Percentiles rank a stretch among this genome's conserved stretches.
phyloP scores from a whole-genome alignment of 208 protist species.

The Leishmania arabica region DNA sequence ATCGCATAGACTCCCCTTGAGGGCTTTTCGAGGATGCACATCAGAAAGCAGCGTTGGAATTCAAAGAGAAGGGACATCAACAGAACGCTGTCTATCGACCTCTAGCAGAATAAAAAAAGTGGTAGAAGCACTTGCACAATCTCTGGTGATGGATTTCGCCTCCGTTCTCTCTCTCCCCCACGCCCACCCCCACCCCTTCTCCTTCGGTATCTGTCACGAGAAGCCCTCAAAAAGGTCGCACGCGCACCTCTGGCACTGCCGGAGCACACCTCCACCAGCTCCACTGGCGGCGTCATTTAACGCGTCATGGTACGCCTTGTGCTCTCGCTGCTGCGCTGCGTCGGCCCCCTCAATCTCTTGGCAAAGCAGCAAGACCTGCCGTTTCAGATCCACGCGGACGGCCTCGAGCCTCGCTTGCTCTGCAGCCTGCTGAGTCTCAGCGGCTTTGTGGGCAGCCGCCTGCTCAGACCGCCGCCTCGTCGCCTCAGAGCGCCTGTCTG shows the following conservation, averaged over 20 bases:
- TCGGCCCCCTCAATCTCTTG: slow-evolving; percentile 46
- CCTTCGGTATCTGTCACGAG: neutral
- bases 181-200: neutral
- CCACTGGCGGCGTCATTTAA: slow-evolving; percentile 30
- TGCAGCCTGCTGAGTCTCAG: neutral
- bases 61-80: neutral
- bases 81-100: neutral
- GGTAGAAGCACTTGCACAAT: neutral
- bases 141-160: too few relatives aligned
- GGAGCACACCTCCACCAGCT: neutral
- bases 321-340: slow-evolving; percentile 40
- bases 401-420: slow-evolving; percentile 7
- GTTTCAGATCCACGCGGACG: slow-evolving; percentile 33
- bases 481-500: neutral
- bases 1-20: neutral
- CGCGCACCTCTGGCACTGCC: neutral
- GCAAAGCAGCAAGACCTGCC: slow-evolving; percentile 34
- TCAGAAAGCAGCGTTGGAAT: neutral
- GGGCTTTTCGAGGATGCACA: neutral
- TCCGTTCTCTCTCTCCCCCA: neutral
- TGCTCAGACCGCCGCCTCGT: slow-evolving; percentile 1
- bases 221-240: slow-evolving; percentile 1
- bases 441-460: slow-evolving; percentile 6
- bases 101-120: slow-evolving; percentile 3
- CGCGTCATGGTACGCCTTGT: slow-evolving; percentile 29